A percentile compares a stretch with the other conserved stretches of the same genome.
Evolutionary conservation across 148 eudicot genomes (phyloP).

Genomic region (Nyssa sinensis): DNA sequence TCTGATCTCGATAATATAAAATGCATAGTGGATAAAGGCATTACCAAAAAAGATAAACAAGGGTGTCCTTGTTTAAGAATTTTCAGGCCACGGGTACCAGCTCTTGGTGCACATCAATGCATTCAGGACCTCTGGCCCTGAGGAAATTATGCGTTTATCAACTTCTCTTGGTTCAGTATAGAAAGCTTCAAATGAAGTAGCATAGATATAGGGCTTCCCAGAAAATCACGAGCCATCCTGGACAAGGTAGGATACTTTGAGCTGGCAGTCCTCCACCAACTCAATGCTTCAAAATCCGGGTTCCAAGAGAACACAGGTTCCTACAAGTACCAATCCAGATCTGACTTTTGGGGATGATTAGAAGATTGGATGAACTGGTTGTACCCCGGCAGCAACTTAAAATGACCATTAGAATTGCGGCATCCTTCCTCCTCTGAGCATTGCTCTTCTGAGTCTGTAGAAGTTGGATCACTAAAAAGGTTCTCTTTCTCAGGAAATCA

Average conservation of each 20-base stretch:
- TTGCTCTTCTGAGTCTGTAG: not conserved
- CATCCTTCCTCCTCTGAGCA: not conserved
- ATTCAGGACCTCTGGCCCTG: too few species aligned
- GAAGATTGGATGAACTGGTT: not conserved
- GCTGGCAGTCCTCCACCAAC: slow-evolving; percentile 13
- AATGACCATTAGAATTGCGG: not conserved
- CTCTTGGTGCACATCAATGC: too few species aligned
- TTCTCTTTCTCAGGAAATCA: slow-evolving; percentile 1
- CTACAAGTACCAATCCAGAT: slow-evolving; percentile 14
- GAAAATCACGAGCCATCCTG: not conserved
- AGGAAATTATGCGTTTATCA: too few species aligned
- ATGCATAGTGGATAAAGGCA: too few species aligned
- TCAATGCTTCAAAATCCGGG: not conserved
- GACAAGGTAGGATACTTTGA: slow-evolving; percentile 11
- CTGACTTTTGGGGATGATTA: not conserved
- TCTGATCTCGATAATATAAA: too few species aligned
- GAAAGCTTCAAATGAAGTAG: slow-evolving; percentile 8
- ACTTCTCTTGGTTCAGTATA: not conserved
- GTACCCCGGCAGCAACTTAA: not conserved
- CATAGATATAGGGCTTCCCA: slow-evolving; percentile 12
- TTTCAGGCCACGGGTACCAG: too few species aligned
- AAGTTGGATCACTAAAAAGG: not conserved
- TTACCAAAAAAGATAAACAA: too few species aligned
- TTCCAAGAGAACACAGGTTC: slow-evolving; percentile 8
- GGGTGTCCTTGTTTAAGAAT: too few species aligned